These are phyloP conservation scores for Hemisphaericaspora nanyangensis DNA, from an alignment of 805 yeast genomes.

Conservation along the genomic window DNA sequence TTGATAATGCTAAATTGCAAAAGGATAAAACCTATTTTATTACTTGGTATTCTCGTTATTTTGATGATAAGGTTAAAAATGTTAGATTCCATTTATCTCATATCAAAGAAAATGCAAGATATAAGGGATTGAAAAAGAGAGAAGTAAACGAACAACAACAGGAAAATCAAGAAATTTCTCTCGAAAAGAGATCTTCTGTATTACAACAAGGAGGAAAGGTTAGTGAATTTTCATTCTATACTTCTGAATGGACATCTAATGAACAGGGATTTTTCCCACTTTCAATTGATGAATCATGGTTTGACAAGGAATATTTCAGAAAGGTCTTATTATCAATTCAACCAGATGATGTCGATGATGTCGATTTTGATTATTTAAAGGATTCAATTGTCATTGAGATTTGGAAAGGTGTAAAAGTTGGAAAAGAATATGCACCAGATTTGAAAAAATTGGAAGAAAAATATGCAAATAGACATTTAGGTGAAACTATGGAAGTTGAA, in stretches of 20 bases:
- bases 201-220: constrained; percentile 37
- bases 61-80: constrained; percentile 50
- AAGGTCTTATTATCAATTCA: constrained; percentile 68
- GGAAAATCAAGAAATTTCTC: constrained; percentile 1
- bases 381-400: constrained; percentile 43
- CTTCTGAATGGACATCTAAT: constrained; percentile 67
- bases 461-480: constrained; percentile 14
- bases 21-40: constrained; percentile 66
- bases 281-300: constrained; percentile 61
- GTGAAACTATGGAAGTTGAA: constrained; percentile 27
- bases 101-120: constrained; percentile 51
- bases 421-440: constrained; percentile 44
- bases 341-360: constrained; percentile 62
- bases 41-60: constrained; percentile 76
- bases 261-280: constrained; percentile 63
- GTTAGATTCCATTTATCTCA: constrained; percentile 67
- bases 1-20: constrained; percentile 53
- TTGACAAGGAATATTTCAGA: constrained; percentile 46
- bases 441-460: constrained; percentile 35
- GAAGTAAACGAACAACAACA: constrained; percentile 12
- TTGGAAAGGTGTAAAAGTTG: constrained; percentile 51
- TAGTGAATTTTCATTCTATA: constrained; percentile 47
- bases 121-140: constrained; percentile 55
- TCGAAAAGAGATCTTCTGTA: constrained; percentile 27
- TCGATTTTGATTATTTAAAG: constrained; percentile 54